A percentile compares a stretch with the other conserved stretches of the same genome.
Evolutionary conservation across 768 basidiomycete genomes (phyloP).

Genomic region (Strobilomyces dryophilus): DNA sequence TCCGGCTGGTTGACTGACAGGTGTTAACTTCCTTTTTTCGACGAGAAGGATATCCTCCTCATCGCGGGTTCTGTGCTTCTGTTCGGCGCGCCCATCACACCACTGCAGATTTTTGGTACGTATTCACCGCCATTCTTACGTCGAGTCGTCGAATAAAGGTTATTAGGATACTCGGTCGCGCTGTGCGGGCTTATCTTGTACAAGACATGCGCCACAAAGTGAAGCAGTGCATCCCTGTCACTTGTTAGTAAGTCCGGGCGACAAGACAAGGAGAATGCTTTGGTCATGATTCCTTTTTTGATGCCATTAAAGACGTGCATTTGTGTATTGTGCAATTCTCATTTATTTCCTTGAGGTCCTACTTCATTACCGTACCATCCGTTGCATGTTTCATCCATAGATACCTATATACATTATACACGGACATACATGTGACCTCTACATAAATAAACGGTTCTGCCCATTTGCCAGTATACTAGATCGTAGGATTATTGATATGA

Average conservation of each 20-base stretch:
- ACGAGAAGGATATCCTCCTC: constrained; percentile 82
- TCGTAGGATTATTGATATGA: too few relatives aligned
- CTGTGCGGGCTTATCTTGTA: constrained; percentile 80
- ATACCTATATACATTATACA: constrained; percentile 5
- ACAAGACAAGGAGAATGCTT: neutral
- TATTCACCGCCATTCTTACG: constrained; percentile 1
- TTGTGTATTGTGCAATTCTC: neutral
- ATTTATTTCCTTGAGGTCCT: neutral
- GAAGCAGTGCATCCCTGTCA: neutral
- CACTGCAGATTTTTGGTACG: constrained; percentile 78
- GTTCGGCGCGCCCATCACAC: constrained; percentile 76
- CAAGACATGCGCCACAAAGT: constrained; percentile 72
- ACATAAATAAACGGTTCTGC: too few relatives aligned
- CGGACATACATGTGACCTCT: too few relatives aligned
- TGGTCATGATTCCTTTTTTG: neutral
- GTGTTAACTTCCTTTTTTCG: constrained; percentile 10
- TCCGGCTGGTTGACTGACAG: neutral
- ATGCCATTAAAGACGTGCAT: neutral
- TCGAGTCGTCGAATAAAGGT: neutral
- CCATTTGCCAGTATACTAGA: too few relatives aligned
- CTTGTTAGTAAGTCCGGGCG: neutral
- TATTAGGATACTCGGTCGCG: constrained; percentile 80
- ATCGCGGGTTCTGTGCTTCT: constrained; percentile 87
- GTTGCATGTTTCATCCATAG: constrained; percentile 8
- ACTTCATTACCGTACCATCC: neutral